Percentiles rank a stretch among this genome's conserved stretches.
phyloP scores from a whole-genome alignment of 352 stramenopile species.

The Saprolegnia diclina region DNA sequence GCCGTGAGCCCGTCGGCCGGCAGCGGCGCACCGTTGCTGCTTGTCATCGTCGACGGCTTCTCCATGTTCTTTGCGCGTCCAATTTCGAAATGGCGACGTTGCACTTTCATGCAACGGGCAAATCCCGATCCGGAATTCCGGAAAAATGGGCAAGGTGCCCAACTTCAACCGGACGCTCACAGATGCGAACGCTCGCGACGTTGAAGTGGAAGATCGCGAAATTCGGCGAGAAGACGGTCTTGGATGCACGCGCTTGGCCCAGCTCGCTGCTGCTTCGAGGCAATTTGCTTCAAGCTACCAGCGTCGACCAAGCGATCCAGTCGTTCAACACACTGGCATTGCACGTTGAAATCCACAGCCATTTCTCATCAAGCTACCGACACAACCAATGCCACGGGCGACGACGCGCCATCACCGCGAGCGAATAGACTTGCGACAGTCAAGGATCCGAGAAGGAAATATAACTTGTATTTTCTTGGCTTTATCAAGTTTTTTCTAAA shows the following conservation, averaged over 20 bases:
- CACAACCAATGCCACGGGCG: background rate
- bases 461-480: background rate
- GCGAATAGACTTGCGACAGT: background rate
- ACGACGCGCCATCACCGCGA: background rate
- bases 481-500: background rate
- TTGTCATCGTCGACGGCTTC: constrained; percentile 2
- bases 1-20: constrained; percentile 58
- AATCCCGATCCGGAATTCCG: background rate
- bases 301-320: background rate
- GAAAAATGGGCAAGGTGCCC: background rate
- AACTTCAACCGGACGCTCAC: background rate
- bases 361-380: constrained; percentile 18
- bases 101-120: background rate
- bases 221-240: background rate
- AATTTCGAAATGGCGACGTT: constrained; percentile 8
- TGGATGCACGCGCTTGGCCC: no score
- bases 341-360: background rate
- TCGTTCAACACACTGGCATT: background rate
- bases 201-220: background rate
- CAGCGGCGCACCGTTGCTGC: constrained; percentile 46
- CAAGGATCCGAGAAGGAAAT: background rate
- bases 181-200: no score
- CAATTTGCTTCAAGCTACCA: no score
- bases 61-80: background rate
- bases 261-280: no score